These are phyloP conservation scores for Tuber calosporum DNA, from an alignment of 495 filamentous ascomycete species.

Conservation along the genomic window DNA sequence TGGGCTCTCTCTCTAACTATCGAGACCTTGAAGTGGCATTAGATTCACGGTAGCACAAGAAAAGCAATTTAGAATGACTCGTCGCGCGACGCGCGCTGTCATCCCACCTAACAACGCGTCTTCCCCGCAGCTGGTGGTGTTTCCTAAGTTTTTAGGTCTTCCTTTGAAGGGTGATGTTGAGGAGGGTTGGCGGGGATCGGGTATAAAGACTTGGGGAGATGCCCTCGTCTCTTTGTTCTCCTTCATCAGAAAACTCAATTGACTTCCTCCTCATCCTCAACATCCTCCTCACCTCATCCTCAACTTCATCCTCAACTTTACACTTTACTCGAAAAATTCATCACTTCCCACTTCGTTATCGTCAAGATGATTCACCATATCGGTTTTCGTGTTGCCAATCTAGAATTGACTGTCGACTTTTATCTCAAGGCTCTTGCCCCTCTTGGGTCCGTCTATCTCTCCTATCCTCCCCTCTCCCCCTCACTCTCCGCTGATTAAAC, in stretches of 20 bases:
- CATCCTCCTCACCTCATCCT: too few species aligned
- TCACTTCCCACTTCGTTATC: background rate
- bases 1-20: too few species aligned
- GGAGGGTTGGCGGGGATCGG: background rate
- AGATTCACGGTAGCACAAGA: background rate
- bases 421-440: slow-evolving; percentile 10
- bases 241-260: background rate
- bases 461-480: background rate
- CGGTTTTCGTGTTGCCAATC: background rate
- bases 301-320: background rate
- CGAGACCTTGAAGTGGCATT: too few species aligned
- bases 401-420: background rate
- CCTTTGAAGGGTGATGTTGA: background rate
- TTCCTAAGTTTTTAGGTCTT: background rate
- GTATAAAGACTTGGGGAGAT: background rate
- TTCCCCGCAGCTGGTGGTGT: background rate
- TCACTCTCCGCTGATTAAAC: background rate
- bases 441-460: slow-evolving; percentile 6
- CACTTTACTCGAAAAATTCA: background rate
- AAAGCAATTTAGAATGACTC: slow-evolving; percentile 2
- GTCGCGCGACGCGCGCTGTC: background rate
- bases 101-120: background rate
- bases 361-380: slow-evolving; percentile 2
- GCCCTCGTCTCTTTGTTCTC: background rate
- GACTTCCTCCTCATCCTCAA: background rate